phyloP scores from a whole-genome alignment of 2,329 filamentous ascomycete species.

The Ascochyta clinopodiicola region DNA sequence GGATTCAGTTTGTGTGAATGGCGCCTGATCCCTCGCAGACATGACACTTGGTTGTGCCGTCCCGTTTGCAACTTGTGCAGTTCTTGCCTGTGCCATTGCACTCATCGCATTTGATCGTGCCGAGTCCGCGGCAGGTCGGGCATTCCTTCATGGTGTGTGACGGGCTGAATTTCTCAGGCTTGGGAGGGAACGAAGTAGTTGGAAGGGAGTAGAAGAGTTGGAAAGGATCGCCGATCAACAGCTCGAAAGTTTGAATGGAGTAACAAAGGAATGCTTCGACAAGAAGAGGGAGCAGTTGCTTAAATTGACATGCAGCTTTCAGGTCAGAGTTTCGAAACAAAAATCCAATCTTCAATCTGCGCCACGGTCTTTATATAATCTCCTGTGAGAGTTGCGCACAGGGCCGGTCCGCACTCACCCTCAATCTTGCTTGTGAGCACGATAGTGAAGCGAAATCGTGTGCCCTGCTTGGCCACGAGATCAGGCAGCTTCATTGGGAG shows the following conservation, averaged over 20 bases:
- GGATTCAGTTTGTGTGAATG: slow-evolving; percentile 40
- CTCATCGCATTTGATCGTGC: slow-evolving; percentile 42
- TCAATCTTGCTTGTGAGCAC: slow-evolving; percentile 16
- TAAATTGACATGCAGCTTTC: slow-evolving; percentile 11
- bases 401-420: slow-evolving; percentile 16
- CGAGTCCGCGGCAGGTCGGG: slow-evolving; percentile 43
- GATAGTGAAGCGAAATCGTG: slow-evolving; percentile 15
- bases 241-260: not conserved
- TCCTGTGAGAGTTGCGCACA: slow-evolving; percentile 19
- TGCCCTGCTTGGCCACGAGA: slow-evolving; percentile 15
- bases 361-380: slow-evolving; percentile 26
- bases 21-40: slow-evolving; percentile 44
- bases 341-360: slow-evolving; percentile 18
- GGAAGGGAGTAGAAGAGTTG: not conserved
- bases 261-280: slow-evolving; percentile 4
- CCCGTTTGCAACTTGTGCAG: slow-evolving; percentile 38
- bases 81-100: slow-evolving; percentile 37
- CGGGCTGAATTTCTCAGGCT: not conserved
- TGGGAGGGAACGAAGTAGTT: slow-evolving; percentile 11
- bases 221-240: slow-evolving; percentile 6
- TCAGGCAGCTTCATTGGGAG: slow-evolving; percentile 10
- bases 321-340: slow-evolving; percentile 26
- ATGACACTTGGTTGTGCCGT: slow-evolving; percentile 37
- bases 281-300: slow-evolving; percentile 2
- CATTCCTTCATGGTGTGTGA: slow-evolving; percentile 38